Conservation (phyloP, 2,329 filamentous ascomycete genomes). For the Albophoma yamanashiensis region DNA sequence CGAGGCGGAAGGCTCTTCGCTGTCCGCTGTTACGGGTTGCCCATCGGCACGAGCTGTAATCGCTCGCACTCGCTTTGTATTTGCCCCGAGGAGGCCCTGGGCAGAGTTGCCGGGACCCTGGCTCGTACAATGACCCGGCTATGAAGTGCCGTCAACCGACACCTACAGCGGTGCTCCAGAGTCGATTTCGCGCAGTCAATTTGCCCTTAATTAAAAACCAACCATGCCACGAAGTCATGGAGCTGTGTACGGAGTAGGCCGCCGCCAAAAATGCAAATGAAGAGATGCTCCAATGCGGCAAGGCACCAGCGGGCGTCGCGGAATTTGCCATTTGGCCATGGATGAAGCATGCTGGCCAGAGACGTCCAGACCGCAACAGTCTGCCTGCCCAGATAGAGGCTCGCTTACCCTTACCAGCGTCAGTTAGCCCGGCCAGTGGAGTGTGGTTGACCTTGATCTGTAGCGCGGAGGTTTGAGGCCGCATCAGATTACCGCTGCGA, state of each 20-base stretch:
- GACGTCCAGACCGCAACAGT: not conserved
- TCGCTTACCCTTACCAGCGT: slow-evolving; percentile 7
- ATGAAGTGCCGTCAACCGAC: not conserved
- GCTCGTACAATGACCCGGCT: not conserved
- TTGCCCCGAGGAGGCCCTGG: not conserved
- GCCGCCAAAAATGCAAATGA: not conserved
- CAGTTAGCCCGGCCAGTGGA: slow-evolving; percentile 2
- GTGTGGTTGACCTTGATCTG: not conserved
- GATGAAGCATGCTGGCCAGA: not conserved
- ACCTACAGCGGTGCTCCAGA: not conserved
- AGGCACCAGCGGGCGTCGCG: not conserved
- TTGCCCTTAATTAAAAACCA: not conserved
- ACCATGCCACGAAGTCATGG: not conserved
- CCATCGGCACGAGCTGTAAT: not conserved
- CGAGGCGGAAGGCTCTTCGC: not conserved
- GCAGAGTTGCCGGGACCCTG: not conserved
- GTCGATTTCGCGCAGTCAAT: not conserved
- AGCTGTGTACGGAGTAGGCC: not conserved
- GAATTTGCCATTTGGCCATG: not conserved
- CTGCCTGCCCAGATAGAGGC: not conserved
- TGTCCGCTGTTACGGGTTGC: not conserved
- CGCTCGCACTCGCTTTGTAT: not conserved
- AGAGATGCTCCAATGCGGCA: not conserved
- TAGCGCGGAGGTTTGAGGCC: not conserved
- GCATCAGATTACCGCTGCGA: not conserved